These are phyloP conservation scores for Pluteus cervinus DNA, from an alignment of 768 basidiomycete genomes.

Conservation along the genomic window DNA sequence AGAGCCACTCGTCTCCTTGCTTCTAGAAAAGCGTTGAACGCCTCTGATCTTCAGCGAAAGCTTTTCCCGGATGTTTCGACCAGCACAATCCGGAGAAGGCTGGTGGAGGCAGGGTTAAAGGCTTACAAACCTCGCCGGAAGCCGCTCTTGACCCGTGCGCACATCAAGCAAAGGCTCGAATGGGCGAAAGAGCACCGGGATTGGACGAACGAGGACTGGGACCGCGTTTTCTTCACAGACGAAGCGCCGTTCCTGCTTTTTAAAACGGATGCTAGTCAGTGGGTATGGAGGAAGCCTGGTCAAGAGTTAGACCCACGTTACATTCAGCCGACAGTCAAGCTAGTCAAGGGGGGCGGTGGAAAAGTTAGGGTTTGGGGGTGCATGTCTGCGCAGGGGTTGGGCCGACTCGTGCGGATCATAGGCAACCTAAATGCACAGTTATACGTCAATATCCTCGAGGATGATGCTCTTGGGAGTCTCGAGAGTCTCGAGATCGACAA, in stretches of 20 bases:
- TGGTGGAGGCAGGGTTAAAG: conserved; percentile 7
- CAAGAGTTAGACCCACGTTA: conserved; percentile 14
- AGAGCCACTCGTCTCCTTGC: conserved; percentile 9
- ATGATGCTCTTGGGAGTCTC: conserved; percentile 19
- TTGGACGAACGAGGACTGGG: conserved; percentile 23
- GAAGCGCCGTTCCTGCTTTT: conserved; percentile 25
- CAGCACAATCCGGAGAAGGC: conserved; percentile 9
- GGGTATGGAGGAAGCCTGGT: conserved; percentile 19
- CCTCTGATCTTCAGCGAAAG: conserved; percentile 11
- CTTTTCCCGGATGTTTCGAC: conserved; percentile 12
- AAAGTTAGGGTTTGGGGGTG: conserved; percentile 29
- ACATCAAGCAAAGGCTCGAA: conserved; percentile 9
- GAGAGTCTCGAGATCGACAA: conserved; percentile 12
- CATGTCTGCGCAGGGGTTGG: conserved; percentile 19
- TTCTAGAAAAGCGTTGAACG: conserved; percentile 7
- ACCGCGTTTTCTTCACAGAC: conserved; percentile 20
- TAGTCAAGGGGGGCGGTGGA: conserved; percentile 30
- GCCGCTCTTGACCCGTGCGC: conserved; percentile 14
- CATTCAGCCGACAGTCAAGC: conserved; percentile 23
- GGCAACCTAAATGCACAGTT: conserved; percentile 20
- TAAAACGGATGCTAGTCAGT: conserved; percentile 24
- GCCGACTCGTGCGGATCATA: conserved; percentile 20
- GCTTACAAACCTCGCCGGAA: conserved; percentile 3
- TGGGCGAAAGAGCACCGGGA: conserved; percentile 17
- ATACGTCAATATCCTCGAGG: conserved; percentile 22